phyloP scores from a whole-genome alignment of 768 basidiomycete species.

The Phanerochaete sordida region DNA sequence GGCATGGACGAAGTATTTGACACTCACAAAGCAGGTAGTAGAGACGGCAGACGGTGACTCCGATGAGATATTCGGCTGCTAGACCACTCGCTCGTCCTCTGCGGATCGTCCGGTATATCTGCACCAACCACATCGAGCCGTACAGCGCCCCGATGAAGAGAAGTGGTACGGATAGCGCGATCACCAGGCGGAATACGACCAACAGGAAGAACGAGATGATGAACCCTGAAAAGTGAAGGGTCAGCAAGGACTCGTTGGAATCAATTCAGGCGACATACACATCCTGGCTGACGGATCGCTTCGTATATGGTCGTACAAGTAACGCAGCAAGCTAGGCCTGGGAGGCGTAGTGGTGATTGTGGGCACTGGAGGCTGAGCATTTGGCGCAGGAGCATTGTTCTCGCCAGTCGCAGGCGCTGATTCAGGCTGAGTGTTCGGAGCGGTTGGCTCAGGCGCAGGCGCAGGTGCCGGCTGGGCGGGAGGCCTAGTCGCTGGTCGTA shows the following conservation, averaged over 20 bases:
- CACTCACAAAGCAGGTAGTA: conserved; percentile 72
- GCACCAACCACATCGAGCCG: conserved; percentile 80
- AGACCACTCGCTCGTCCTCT: conserved; percentile 71
- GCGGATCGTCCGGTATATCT: conserved; percentile 73
- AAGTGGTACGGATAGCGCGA: conserved; percentile 63
- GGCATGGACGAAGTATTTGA: neutral
- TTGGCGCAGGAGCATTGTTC: neutral
- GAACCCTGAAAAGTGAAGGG: conserved; percentile 44
- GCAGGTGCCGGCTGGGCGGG: conserved; percentile 18
- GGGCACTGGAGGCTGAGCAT: conserved; percentile 3
- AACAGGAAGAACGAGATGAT: conserved; percentile 65
- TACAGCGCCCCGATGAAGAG: conserved; percentile 67
- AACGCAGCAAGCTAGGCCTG: conserved; percentile 35
- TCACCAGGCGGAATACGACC: conserved; percentile 68
- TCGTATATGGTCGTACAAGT: conserved; percentile 55
- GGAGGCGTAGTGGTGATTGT: conserved; percentile 12
- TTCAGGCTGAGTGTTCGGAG: neutral
- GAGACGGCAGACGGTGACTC: conserved; percentile 69
- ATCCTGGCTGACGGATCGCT: conserved; percentile 70
- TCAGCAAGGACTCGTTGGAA: neutral
- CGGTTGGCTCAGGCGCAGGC: conserved; percentile 15
- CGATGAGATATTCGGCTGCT: conserved; percentile 67
- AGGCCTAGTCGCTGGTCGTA: conserved; percentile 22
- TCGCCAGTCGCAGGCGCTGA: neutral
- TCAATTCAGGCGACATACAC: conserved; percentile 42